Conservation (phyloP, 2,329 filamentous ascomycete species). For the Monosporascus sp. region DNA sequence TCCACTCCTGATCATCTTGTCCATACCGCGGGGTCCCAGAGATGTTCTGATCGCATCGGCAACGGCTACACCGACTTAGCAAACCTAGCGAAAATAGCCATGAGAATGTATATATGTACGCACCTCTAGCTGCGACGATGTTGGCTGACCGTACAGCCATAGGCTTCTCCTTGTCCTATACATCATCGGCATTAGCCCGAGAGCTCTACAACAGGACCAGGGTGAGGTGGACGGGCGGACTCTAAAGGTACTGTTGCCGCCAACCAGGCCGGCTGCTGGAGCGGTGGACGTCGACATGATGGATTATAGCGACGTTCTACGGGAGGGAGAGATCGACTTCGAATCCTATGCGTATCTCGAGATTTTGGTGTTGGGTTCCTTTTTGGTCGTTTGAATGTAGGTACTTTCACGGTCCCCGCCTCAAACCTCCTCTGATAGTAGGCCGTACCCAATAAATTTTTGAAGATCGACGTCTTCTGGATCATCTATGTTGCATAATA, state of each 20-base stretch:
- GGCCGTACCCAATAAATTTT: not conserved
- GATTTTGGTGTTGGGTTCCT: not conserved
- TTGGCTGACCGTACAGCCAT: conserved; percentile 93
- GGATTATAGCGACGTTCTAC: not conserved
- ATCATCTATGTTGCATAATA: not conserved
- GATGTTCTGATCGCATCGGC: conserved; percentile 97
- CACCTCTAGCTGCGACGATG: conserved; percentile 94
- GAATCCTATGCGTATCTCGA: not conserved
- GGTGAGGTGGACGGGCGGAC: conserved; percentile 34
- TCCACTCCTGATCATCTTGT: conserved; percentile 98
- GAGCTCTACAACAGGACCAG: conserved; percentile 1
- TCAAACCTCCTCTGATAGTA: not conserved
- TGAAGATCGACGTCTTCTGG: not conserved
- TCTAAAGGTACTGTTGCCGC: conserved; percentile 52
- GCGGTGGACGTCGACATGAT: conserved; percentile 29
- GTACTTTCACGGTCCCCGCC: not conserved
- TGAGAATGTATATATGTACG: conserved; percentile 17
- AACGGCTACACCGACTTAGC: conserved; percentile 57
- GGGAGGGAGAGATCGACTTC: not conserved
- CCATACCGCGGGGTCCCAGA: conserved; percentile 93
- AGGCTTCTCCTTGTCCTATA: conserved; percentile 91
- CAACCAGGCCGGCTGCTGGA: conserved; percentile 37
- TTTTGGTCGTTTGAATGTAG: not conserved
- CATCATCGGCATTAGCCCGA: conserved; percentile 12
- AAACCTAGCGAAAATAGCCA: conserved; percentile 25